Evolutionary conservation across 352 stramenopile species (phyloP).

Genomic region (Thraustochytrium sp.): DNA sequence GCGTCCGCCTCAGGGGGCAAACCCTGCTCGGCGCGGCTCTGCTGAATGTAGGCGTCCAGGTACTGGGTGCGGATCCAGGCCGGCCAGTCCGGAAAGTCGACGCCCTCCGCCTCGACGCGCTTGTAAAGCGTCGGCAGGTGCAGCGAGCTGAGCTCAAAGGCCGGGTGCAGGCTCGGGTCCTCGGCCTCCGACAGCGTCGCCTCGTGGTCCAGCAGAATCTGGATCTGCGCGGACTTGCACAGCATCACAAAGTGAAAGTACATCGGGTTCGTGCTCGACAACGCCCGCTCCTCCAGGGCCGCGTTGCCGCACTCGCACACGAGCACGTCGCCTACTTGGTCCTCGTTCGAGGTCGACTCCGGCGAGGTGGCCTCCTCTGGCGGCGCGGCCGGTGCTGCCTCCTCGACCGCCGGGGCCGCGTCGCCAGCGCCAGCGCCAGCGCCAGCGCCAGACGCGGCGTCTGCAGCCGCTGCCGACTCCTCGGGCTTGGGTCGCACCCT

Average conservation of each 20-base stretch:
- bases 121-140: neutral
- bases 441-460: neutral
- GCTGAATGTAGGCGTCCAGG: constrained; percentile 16
- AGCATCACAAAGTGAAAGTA: constrained; percentile 43
- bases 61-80: constrained; percentile 34
- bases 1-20: neutral
- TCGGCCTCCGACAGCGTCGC: neutral
- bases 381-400: no score
- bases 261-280: constrained; percentile 7
- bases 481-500: no score
- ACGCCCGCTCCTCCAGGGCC: neutral
- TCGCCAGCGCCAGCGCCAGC: neutral
- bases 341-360: no score
- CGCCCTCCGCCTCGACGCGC: neutral
- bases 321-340: neutral
- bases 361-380: no score
- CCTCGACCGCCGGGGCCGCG: no score
- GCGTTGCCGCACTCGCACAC: neutral
- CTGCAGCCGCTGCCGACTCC: neutral
- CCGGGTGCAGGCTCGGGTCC: neutral
- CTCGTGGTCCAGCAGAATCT: constrained; percentile 34
- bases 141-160: constrained; percentile 33
- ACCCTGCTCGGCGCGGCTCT: neutral
- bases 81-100: constrained; percentile 21
- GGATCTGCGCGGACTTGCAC: constrained; percentile 38